Conservation (phyloP, 805 yeast genomes). For the Starmerella apis region DNA sequence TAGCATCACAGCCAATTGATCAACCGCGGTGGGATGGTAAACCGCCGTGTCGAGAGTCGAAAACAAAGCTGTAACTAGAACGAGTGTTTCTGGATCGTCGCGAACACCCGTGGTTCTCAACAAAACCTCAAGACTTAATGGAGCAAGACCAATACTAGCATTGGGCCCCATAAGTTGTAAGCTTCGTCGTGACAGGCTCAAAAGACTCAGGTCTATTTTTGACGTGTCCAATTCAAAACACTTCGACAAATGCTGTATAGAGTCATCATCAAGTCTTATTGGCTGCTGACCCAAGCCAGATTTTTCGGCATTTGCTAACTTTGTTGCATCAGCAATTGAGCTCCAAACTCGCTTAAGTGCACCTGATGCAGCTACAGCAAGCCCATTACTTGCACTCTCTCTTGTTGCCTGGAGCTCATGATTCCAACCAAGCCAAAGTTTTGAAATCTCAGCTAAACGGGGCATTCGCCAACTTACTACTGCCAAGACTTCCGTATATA, state of each 20-base stretch:
- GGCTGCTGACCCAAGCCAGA: neutral
- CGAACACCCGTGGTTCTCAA: slow-evolving; percentile 54
- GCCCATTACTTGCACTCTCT: slow-evolving; percentile 13
- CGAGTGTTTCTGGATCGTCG: slow-evolving; percentile 57
- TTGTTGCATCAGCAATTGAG: neutral
- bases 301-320: neutral
- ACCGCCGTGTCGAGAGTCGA: slow-evolving; percentile 41
- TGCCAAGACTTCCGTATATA: slow-evolving; percentile 13
- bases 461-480: slow-evolving; percentile 10
- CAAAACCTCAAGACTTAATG: slow-evolving; percentile 57
- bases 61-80: slow-evolving; percentile 40
- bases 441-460: neutral
- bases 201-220: slow-evolving; percentile 15
- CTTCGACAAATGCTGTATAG: neutral
- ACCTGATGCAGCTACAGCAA: slow-evolving; percentile 3
- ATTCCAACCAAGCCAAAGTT: slow-evolving; percentile 15
- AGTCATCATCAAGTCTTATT: neutral
- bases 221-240: slow-evolving; percentile 8
- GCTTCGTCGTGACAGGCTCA: slow-evolving; percentile 32
- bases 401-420: slow-evolving; percentile 18
- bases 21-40: slow-evolving; percentile 37
- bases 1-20: slow-evolving; percentile 30
- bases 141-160: slow-evolving; percentile 42
- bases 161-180: slow-evolving; percentile 45
- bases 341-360: neutral